Conservation (phyloP, 2,329 filamentous ascomycete species). For the Claviceps sp. region DNA sequence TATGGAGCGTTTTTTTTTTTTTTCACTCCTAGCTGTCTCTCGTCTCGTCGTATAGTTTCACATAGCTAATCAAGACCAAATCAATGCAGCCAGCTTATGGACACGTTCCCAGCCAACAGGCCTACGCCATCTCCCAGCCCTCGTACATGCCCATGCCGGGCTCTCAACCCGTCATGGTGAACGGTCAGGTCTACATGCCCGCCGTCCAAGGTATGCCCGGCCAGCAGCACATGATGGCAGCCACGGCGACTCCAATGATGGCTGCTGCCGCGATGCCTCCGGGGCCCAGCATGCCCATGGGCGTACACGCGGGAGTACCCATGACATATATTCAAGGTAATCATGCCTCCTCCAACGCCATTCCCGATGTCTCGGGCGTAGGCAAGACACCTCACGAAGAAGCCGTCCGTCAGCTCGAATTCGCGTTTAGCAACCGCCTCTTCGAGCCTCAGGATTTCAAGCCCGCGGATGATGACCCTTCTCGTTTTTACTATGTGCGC, state of each 20-base stretch:
- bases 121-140: slow-evolving; percentile 20
- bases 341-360: slow-evolving; percentile 5
- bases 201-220: slow-evolving; percentile 11
- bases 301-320: slow-evolving; percentile 10
- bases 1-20: slow-evolving; percentile 4
- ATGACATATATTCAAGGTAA: slow-evolving; percentile 29
- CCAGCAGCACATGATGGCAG: slow-evolving; percentile 8
- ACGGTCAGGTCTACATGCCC: slow-evolving; percentile 14
- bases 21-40: neutral
- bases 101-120: slow-evolving; percentile 15
- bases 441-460: slow-evolving; percentile 50
- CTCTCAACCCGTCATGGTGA: slow-evolving; percentile 21
- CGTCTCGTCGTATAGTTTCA: neutral
- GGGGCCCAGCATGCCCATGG: slow-evolving; percentile 13
- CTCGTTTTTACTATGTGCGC: slow-evolving; percentile 47
- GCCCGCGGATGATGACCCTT: slow-evolving; percentile 45
- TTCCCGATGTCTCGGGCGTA: slow-evolving; percentile 38
- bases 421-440: slow-evolving; percentile 35
- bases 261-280: slow-evolving; percentile 5
- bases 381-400: slow-evolving; percentile 37
- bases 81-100: slow-evolving; percentile 19
- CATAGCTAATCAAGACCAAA: slow-evolving; percentile 6
- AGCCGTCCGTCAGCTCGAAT: slow-evolving; percentile 31
- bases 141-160: slow-evolving; percentile 7
- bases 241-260: slow-evolving; percentile 11